Base-by-base conservation (phyloP, 345 rosid species). In the Clausena lansium region DNA sequence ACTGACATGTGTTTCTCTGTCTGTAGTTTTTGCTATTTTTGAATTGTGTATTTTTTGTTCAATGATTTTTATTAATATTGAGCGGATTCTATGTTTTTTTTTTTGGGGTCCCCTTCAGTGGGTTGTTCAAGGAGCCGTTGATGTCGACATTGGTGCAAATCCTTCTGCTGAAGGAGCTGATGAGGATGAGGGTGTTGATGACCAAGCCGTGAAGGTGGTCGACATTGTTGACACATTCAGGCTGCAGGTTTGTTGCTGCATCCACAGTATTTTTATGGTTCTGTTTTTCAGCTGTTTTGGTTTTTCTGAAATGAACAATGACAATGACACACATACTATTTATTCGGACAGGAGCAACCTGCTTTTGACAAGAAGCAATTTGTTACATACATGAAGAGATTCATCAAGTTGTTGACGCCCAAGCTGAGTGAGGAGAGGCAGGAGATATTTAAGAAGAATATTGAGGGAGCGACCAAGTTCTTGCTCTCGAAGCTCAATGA, bases 161-260 rank as follows among this genome's bases (percentile, higher is more conserved):
- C 98, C 98, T 41, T 97, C 98, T 24, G 98, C 99, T 25, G 99
- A 94, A 76, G 98, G 92, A 66, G 94, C 36, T 3, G 93, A 72
- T 9, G 98, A 85, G 0, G 99, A 91, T 11, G 99, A 97, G 75
- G 91, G 94, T 81, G 98, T 93, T 78, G 98, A 97, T 86, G 98
- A 97, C 81, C 85, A 88, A 74, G 72, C 81, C 47, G 86, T 73
- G 45, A 97, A 94, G 90, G 98, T 94, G 62, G 98, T 97, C n/a
- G 98, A 97, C 89, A 93, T 97, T 47, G 97, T 93, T 0, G 98
- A 94, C 91, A 97, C 98, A 62, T 97, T 97, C 78, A 92, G 99
- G 86, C 99, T 97, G 33, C 99, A 97, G 98, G 98, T 95, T 74
- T 6, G 82, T 77, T 39, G 20, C 20, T 13, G 2, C 0, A 30